Evolutionary conservation across 352 stramenopile genomes (phyloP).

Genomic region (Phytophthora fragariae): DNA sequence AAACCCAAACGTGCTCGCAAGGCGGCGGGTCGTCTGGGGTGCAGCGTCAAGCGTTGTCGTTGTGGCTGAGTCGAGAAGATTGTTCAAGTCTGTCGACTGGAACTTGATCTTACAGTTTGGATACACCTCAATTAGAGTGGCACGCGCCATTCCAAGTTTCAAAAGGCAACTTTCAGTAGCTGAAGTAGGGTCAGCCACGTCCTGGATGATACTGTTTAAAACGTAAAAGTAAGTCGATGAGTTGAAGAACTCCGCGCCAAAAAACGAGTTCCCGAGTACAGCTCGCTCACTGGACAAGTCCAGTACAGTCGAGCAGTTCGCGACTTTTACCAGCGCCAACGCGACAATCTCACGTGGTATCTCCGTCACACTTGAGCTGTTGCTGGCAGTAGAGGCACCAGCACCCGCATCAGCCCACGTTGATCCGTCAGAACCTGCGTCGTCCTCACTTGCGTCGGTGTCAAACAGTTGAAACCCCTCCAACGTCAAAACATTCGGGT

Average conservation of each 20-base stretch:
- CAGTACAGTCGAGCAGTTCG: background rate
- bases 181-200: background rate
- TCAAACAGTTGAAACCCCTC: background rate
- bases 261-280: conserved; percentile 1
- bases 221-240: conserved; percentile 3
- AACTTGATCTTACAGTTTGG: conserved; percentile 15
- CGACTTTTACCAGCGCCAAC: background rate
- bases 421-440: background rate
- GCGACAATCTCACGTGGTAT: background rate
- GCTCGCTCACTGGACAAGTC: background rate
- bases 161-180: background rate
- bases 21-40: background rate
- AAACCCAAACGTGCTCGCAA: conserved; percentile 3
- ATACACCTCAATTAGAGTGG: conserved; percentile 1
- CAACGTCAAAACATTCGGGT: background rate
- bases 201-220: background rate
- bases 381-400: background rate
- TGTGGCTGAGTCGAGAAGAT: background rate
- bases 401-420: background rate
- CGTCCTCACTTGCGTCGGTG: background rate
- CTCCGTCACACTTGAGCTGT: background rate
- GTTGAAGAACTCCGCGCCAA: background rate
- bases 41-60: background rate
- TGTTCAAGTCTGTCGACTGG: conserved; percentile 5
- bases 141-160: conserved; percentile 1